Base-by-base conservation (phyloP, 2,329 filamentous ascomycete species). In the Pseudogymnoascus sp. region DNA sequence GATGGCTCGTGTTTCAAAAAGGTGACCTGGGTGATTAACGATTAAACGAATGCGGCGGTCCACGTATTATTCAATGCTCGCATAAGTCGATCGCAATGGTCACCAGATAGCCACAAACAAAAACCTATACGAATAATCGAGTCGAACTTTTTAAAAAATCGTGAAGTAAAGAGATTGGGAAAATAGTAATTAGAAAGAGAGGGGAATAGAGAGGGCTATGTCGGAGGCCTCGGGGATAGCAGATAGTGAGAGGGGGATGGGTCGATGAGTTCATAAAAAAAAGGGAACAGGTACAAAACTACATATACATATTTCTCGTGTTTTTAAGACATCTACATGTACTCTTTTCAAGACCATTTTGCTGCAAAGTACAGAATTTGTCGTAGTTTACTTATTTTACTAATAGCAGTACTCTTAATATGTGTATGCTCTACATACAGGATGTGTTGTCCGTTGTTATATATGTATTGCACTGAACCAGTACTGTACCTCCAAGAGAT, bases 1-100 rank as follows among this genome's bases (percentile, higher is more conserved):
- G 47, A 34, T 57, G 47, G 47, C n/a, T 57, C 26, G 47, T 57
- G 47, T 57, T 57, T 57, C 47, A 57, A 34, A 57, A 57, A 57
- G 26, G 47, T 57, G 47, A 57, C 47, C 47, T 57, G 47, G 47
- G 47, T 57, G 47, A 57, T 57, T 57, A 57, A 34, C 47, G 47
- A 57, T 34, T 57, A 57, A 57, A 57, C 47, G 47, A 57, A 57
- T 57, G 26, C 47, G 47, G 47, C 47, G 4, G 47, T 31, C 29
- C 10, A 57, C 3, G 47, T 34, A 57, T 34, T 57, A 57, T 34
- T 34, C n/a, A 57, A 57, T 57, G 47, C 26, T 31, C 23, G 26
- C 29, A n/a, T 34, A 26, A 12, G n/a, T 18, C 18, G 11, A 18
- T 57, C 47, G 26, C n/a, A 57, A 34, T 57, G 5, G n/a, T 10